phyloP scores from a whole-genome alignment of 73 alveolate genomes.

The Tetrahymena elliotti region DNA sequence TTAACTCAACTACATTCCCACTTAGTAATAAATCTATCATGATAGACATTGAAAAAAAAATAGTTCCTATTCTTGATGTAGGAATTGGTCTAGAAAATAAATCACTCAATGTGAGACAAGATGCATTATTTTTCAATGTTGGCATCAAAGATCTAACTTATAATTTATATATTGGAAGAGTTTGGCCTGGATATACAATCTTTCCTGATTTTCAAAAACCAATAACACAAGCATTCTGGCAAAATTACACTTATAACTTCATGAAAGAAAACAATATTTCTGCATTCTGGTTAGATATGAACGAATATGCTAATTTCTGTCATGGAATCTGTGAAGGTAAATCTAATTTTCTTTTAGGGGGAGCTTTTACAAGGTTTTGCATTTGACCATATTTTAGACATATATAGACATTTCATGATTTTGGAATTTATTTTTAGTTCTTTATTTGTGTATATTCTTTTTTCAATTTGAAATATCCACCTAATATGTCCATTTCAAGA shows the following conservation, averaged over 20 bases:
- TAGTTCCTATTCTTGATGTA: neutral
- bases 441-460: too few relatives aligned
- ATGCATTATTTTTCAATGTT: neutral
- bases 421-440: too few relatives aligned
- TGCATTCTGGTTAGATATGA: conserved; percentile 97
- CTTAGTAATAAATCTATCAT: neutral
- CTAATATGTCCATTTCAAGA: too few relatives aligned
- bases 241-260: conserved; percentile 47
- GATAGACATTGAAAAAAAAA: neutral
- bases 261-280: conserved; percentile 53
- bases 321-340: conserved; percentile 57
- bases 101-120: neutral
- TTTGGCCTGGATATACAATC: conserved; percentile 91
- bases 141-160: conserved; percentile 22
- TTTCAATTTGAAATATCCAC: too few relatives aligned
- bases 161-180: conserved; percentile 69
- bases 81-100: neutral
- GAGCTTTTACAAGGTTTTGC: too few relatives aligned
- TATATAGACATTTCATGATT: too few relatives aligned
- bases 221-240: conserved; percentile 54
- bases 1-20: neutral
- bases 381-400: too few relatives aligned
- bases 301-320: conserved; percentile 83
- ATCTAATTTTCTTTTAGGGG: too few relatives aligned
- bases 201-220: conserved; percentile 84